A percentile compares a stretch with the other conserved stretches of the same genome.
Evolutionary conservation across 169 alveolate genomes (phyloP).

Genomic region (Plasmodium adleri): DNA sequence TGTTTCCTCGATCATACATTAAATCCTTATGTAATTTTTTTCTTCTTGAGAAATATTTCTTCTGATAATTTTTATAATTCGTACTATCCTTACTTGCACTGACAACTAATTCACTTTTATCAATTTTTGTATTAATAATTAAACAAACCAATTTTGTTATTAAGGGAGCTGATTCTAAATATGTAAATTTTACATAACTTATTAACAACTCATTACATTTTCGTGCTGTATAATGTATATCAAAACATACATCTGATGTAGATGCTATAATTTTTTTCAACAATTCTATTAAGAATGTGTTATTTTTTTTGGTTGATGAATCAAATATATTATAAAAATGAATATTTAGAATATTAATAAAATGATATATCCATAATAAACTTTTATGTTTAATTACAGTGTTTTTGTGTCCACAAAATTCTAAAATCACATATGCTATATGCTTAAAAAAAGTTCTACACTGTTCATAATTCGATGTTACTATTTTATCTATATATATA

Average conservation of each 20-base stretch:
- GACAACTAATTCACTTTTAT: constrained; percentile 9
- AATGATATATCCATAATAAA: constrained; percentile 73
- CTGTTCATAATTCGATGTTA: constrained; percentile 71
- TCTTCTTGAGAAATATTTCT: not conserved
- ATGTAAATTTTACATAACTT: constrained; percentile 32
- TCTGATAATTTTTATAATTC: not conserved
- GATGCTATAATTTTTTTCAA: constrained; percentile 42
- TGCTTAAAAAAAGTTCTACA: constrained; percentile 60
- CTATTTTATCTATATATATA: constrained; percentile 58
- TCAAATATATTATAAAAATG: constrained; percentile 68
- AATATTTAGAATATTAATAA: constrained; percentile 63
- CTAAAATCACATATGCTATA: constrained; percentile 45
- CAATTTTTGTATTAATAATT: constrained; percentile 29
- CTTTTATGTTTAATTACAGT: constrained; percentile 61
- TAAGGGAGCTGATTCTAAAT: constrained; percentile 12
- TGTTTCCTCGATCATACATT: not conserved
- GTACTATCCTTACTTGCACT: not conserved
- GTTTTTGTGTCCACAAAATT: constrained; percentile 39
- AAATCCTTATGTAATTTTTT: not conserved
- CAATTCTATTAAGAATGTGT: constrained; percentile 20
- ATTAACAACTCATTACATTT: constrained; percentile 70
- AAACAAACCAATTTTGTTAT: constrained; percentile 42
- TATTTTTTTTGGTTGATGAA: constrained; percentile 28
- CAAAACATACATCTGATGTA: constrained; percentile 56
- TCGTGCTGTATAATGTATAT: constrained; percentile 70